A percentile compares a stretch with the other conserved stretches of the same genome.
These are phyloP conservation scores for Aspergillus neoniger DNA, from an alignment of 2,329 filamentous ascomycete species.

Conservation along the genomic window DNA sequence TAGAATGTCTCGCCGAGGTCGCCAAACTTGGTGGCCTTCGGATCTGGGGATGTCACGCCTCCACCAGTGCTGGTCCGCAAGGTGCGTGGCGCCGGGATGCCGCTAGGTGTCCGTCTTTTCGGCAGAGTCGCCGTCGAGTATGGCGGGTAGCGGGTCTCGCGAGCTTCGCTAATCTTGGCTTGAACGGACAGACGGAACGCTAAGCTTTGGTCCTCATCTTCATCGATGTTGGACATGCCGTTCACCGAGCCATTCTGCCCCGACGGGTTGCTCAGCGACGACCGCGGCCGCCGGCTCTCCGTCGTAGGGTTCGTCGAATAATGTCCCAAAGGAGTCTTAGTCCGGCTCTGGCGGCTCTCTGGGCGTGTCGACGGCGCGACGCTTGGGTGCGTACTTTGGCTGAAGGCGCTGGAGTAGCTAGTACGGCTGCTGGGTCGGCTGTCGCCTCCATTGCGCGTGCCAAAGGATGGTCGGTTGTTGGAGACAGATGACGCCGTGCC, in stretches of 20 bases:
- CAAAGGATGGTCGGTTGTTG: conserved; percentile 51
- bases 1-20: conserved; percentile 62
- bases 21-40: conserved; percentile 51
- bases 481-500: conserved; percentile 37
- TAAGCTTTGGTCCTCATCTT: conserved; percentile 54
- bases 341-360: conserved; percentile 65
- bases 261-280: conserved; percentile 65
- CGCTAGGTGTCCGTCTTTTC: conserved; percentile 56
- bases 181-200: conserved; percentile 46
- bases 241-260: conserved; percentile 60
- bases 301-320: conserved; percentile 52
- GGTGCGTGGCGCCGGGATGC: conserved; percentile 42
- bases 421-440: conserved; percentile 75
- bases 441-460: conserved; percentile 45
- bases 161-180: conserved; percentile 29
- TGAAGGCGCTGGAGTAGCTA: conserved; percentile 55
- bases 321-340: conserved; percentile 65
- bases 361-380: conserved; percentile 55
- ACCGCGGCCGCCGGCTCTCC: conserved; percentile 63
- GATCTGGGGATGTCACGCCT: conserved; percentile 51
- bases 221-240: conserved; percentile 57
- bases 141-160: conserved; percentile 43
- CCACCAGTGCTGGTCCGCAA: conserved; percentile 45
- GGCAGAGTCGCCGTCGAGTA: conserved; percentile 53
- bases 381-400: conserved; percentile 41